Percentiles rank a stretch among this genome's conserved stretches.
Conservation (phyloP, 2,329 filamentous ascomycete genomes). For the Sphaceloma murrayae region DNA sequence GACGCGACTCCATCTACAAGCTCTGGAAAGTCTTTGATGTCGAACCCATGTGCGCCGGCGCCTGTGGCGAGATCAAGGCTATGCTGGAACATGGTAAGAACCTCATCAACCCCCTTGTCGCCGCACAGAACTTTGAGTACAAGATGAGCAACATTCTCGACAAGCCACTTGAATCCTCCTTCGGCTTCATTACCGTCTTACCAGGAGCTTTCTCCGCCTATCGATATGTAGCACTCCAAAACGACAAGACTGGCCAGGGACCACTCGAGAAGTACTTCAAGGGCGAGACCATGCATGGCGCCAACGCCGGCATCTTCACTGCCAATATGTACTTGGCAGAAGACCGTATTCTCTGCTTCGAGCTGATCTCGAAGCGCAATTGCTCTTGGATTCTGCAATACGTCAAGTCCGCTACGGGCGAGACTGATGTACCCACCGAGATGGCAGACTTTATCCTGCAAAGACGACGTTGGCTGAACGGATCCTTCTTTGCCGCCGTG, state of each 20-base stretch:
- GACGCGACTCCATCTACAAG: conserved; percentile 90
- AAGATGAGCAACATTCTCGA: conserved; percentile 99
- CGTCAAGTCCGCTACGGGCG: conserved; percentile 92
- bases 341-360: conserved; percentile 97
- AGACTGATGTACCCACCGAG: conserved; percentile 91
- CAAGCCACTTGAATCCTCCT: conserved; percentile 92
- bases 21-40: conserved; percentile 98
- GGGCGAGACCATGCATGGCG: conserved; percentile 89
- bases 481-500: conserved; percentile 94
- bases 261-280: conserved; percentile 95
- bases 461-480: conserved; percentile 93
- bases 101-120: conserved; percentile 84
- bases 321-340: conserved; percentile 99
- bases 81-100: conserved; percentile 87
- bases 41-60: conserved; percentile 93
- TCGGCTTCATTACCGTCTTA: conserved; percentile 94
- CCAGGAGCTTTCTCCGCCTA: conserved; percentile 98
- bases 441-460: conserved; percentile 94
- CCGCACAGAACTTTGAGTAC: conserved; percentile 98
- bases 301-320: conserved; percentile 90
- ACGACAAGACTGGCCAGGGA: conserved; percentile 88
- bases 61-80: conserved; percentile 97
- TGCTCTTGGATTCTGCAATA: conserved; percentile 97
- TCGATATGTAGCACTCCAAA: conserved; percentile 85
- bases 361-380: conserved; percentile 93